phyloP scores from a whole-genome alignment of 2,329 filamentous ascomycete species.

The Colletotrichum viniferum region DNA sequence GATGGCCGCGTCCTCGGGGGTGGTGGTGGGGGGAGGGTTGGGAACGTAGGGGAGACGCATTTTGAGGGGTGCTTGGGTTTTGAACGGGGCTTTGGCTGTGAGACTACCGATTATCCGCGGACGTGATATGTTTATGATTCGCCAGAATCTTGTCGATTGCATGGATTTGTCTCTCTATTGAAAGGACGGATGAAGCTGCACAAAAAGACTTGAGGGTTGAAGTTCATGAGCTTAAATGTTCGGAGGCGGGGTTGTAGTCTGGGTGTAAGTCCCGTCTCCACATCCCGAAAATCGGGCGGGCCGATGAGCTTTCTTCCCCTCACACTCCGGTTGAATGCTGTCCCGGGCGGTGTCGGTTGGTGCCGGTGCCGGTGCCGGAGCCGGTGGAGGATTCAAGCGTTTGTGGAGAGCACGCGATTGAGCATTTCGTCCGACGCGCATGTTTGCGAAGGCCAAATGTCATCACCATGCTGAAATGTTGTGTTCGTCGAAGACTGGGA shows the following conservation, averaged over 20 bases:
- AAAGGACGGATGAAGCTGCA: not conserved
- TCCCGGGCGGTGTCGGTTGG: slow-evolving; percentile 5
- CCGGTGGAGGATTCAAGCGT: not conserved
- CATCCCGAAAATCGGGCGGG: slow-evolving; percentile 17
- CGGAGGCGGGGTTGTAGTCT: slow-evolving; percentile 11
- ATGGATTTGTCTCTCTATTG: not conserved
- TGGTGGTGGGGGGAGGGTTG: slow-evolving; percentile 53
- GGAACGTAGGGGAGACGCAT: slow-evolving; percentile 74
- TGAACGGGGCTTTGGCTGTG: not conserved
- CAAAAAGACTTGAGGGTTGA: not conserved
- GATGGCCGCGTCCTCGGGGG: slow-evolving; percentile 57
- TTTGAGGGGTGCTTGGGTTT: slow-evolving; percentile 26
- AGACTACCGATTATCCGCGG: not conserved
- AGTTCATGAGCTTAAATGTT: not conserved
- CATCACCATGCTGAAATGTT: not conserved
- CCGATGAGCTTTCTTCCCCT: slow-evolving; percentile 3
- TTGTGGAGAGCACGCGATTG: not conserved
- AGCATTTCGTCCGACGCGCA: not conserved
- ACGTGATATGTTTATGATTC: not conserved
- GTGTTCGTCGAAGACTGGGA: not conserved
- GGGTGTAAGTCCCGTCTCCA: slow-evolving; percentile 17
- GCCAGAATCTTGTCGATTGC: not conserved
- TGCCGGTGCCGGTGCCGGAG: not conserved
- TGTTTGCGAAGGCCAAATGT: not conserved
- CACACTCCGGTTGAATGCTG: slow-evolving; percentile 18